Base-by-base conservation (phyloP, 1,284 basidiomycete genomes). In the Thecaphora frezii region DNA sequence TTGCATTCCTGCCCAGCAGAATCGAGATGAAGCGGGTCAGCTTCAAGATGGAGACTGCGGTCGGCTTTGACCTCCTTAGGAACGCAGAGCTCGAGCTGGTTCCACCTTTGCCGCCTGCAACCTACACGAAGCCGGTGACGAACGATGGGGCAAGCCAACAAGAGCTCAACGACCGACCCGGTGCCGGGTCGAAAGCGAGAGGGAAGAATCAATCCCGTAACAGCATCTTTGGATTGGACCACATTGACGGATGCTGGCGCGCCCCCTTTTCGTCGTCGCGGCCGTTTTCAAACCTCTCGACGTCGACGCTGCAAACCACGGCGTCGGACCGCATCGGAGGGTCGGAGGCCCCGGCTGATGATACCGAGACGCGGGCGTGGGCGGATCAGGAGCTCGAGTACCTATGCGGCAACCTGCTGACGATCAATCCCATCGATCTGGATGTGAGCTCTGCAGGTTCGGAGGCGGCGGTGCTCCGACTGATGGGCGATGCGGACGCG, bases 321-420 rank as follows among this genome's bases (percentile, higher is more conserved):
- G 18, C 38, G 18, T 5, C 38, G 8, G 18, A n/a, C 38, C n/a
- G 23, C 19, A 21, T 41, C 9, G 40, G 40, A 41, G 3, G 33
- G n/a, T n/a, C 33, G 10, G 16, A 9, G 10, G 18, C 33, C 5
- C 12, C 33, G 7, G 33, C 12, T 3, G 8, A 9, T 9, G 33
- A 36, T 12, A 16, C 33, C 12, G 33, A 36, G 12, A 16, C 10
- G 16, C 16, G 16, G 12, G 33, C 33, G 12, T 36, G 33, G 33
- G 9, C 39, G 7, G 39, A 41, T 14, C 46, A 51, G 23, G 68
- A 70, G 45, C 47, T 70, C 8, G 68, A 67, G 36, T 67, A 67
- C 30, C 51, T 70, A 14, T 70, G 64, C 37, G 65, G 51, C 19
- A 51, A 58, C 2, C 37, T 70, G 41, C 40, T 60, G 19, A 58